Percentiles rank a stretch among this genome's conserved stretches.
These are phyloP conservation scores for Populus deltoides DNA, from an alignment of 345 rosid genomes.

Conservation along the genomic window DNA sequence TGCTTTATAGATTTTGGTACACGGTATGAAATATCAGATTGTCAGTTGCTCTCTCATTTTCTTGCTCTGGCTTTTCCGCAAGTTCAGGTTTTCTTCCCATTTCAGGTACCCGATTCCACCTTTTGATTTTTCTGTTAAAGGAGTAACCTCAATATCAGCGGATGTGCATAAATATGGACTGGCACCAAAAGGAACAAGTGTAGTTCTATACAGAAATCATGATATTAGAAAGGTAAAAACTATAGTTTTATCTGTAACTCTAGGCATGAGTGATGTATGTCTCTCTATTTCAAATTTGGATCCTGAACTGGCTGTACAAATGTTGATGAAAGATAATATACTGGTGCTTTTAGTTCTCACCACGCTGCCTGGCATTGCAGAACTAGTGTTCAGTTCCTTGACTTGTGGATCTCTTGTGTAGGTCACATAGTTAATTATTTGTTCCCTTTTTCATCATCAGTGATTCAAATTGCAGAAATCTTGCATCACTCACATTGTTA, in stretches of 20 bases:
- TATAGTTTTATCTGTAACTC: not conserved
- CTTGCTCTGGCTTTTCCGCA: not conserved
- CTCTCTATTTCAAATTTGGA: conserved; percentile 1
- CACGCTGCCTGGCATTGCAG: not conserved
- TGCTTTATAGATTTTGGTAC: not conserved
- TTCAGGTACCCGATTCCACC: conserved; percentile 75
- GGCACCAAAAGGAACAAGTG: conserved; percentile 96
- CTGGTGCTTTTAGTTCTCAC: not conserved
- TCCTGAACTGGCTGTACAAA: not conserved
- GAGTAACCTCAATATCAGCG: conserved; percentile 85
- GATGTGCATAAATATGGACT: conserved; percentile 96
- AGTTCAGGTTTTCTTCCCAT: conserved; percentile 5
- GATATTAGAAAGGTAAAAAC: conserved; percentile 81
- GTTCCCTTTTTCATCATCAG: not conserved
- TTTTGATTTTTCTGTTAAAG: conserved; percentile 81
- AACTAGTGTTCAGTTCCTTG: not conserved
- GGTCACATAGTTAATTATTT: not conserved
- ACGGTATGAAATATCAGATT: not conserved
- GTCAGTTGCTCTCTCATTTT: not conserved
- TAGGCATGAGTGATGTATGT: not conserved
- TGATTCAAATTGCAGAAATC: not conserved
- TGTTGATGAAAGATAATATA: not conserved
- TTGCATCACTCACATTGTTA: not conserved
- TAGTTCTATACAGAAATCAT: conserved; percentile 86
- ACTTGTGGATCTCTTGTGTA: not conserved